Conservation (phyloP, 2,329 filamentous ascomycete species). For the Sporothrix variecibatus region DNA sequence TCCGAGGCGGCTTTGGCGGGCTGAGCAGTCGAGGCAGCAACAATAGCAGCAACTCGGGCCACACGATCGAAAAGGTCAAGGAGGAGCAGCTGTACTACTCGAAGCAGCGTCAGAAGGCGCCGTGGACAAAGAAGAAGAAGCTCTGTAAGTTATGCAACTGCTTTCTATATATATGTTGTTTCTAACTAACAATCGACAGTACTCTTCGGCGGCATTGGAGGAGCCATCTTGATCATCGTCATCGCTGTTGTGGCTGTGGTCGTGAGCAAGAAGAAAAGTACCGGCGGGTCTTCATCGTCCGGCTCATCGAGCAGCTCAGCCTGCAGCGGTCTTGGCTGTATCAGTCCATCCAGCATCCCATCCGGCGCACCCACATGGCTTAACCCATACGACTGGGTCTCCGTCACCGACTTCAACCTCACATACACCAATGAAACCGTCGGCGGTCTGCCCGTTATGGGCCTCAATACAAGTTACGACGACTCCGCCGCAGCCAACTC, state of each 20-base stretch:
- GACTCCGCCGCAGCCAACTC: conserved; percentile 77
- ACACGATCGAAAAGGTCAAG: conserved; percentile 54
- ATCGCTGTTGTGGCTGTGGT: conserved; percentile 70
- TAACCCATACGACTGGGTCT: conserved; percentile 89
- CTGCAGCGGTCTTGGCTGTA: conserved; percentile 53
- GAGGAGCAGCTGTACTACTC: conserved; percentile 46
- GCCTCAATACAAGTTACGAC: conserved; percentile 81
- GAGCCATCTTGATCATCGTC: conserved; percentile 62
- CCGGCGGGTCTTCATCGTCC: conserved; percentile 26
- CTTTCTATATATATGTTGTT: neutral
- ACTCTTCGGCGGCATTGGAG: conserved; percentile 56
- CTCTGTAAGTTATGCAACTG: conserved; percentile 52
- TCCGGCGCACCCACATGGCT: conserved; percentile 70
- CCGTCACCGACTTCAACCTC: conserved; percentile 87
- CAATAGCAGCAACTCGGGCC: conserved; percentile 43
- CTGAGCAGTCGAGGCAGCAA: conserved; percentile 51
- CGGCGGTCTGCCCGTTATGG: conserved; percentile 88
- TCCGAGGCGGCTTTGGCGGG: conserved; percentile 48
- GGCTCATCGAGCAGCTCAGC: conserved; percentile 31
- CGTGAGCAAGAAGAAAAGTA: conserved; percentile 59
- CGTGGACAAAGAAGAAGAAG: conserved; percentile 55
- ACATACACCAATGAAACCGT: conserved; percentile 87
- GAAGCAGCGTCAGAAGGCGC: conserved; percentile 37
- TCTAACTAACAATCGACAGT: conserved; percentile 40
- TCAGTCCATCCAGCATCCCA: conserved; percentile 61